phyloP scores from a whole-genome alignment of 2,329 filamentous ascomycete genomes.

The Microsporum audouinii region DNA sequence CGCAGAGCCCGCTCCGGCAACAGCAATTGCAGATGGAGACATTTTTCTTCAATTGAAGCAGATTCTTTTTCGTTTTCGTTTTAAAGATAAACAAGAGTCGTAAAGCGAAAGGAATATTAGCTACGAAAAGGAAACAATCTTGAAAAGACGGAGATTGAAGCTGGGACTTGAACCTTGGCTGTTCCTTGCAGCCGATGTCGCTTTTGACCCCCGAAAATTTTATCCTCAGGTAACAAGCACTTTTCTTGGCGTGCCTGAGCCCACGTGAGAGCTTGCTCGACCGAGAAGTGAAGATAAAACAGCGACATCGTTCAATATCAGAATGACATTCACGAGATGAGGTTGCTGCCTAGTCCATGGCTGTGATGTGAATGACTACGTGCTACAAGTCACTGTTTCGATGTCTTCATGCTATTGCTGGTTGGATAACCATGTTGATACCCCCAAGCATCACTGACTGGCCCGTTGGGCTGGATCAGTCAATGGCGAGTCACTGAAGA shows the following conservation, averaged over 20 bases:
- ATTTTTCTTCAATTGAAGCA: background rate
- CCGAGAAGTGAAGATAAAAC: no score
- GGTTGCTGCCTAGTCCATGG: background rate
- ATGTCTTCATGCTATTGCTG: background rate
- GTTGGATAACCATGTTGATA: background rate
- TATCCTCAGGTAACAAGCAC: background rate
- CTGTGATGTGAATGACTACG: background rate
- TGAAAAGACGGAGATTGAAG: background rate
- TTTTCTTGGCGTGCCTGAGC: background rate
- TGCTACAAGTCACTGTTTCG: background rate
- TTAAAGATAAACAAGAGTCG: background rate
- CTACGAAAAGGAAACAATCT: background rate
- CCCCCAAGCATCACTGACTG: background rate
- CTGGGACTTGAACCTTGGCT: background rate
- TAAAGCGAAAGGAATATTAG: background rate
- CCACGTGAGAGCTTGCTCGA: background rate
- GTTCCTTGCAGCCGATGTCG: background rate
- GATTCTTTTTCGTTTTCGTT: background rate
- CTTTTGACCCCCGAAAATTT: background rate
- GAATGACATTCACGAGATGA: background rate
- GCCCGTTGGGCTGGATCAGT: background rate
- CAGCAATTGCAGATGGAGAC: slow-evolving; percentile 36
- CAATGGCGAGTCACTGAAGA: background rate
- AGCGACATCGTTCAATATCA: background rate
- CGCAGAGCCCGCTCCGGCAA: slow-evolving; percentile 31